Evolutionary conservation across 148 eudicot genomes (phyloP), one percentile per base, ranked within the genome.

Genomic region (Silene latifolia): DNA sequence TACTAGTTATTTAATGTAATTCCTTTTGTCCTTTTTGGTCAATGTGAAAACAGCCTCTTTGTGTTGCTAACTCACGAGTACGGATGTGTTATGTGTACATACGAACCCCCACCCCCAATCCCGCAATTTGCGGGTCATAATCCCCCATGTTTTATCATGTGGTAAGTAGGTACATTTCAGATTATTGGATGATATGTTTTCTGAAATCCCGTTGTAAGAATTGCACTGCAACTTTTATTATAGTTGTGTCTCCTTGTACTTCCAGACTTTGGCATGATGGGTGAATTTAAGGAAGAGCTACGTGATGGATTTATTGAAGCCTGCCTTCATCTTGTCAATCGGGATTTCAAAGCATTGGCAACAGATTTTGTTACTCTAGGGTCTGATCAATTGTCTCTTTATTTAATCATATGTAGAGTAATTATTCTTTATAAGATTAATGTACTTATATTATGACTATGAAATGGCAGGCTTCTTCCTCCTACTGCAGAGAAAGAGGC

Each of bases 191-290:
- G 54, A 48, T 11, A 48, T 17, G 8, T 67, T 67, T 67, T 44
- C 25, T 42, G 12, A 67, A 7, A 42, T 44, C 2, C 27, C 17
- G 19, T 42, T 67, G 71, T 3, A 65, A 65, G 20, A 65, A 19
- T 67, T 18, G 8, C 24, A 19, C 12, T 60, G 12, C 65, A 62
- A 61, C 4, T 53, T 8, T 17, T 60, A 7, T 15, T 62, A 20
- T 39, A 57, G n/a, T 3, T 9, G 23, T 18, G 58, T 71, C 72
- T 71, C 67, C 20, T 79, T 69, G 59, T 20, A 62, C 9, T 48
- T 75, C 53, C 83, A 94, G 98, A 94, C 74, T 94, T 94, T 83
- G 98, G 98, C 81, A 94, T 94, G 98, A 91, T 94, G 98, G 98
- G 98, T 70, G 96, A 87, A 74, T 94, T 94, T 78, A 90, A 85